phyloP scores from a whole-genome alignment of 305 asterid species.

The Fraxinus dipetala region DNA sequence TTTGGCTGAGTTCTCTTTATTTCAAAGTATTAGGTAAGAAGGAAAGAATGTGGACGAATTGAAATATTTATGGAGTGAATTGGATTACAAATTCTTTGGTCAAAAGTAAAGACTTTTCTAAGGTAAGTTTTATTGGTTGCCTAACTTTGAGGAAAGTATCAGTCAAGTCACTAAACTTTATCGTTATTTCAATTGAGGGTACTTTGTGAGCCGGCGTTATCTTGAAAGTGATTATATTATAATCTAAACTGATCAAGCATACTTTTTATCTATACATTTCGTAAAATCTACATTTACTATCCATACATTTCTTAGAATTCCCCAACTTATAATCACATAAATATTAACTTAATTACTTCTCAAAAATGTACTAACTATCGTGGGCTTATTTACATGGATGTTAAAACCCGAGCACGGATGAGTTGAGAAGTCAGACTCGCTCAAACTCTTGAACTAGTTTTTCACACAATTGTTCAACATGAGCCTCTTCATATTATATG shows the following conservation, averaged over 20 bases:
- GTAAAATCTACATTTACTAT: not conserved
- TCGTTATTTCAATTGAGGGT: not conserved
- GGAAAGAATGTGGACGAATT: not conserved
- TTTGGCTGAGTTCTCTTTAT: not conserved
- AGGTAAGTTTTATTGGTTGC: not conserved
- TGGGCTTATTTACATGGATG: not conserved
- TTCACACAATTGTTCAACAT: not conserved
- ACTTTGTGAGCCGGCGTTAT: not conserved
- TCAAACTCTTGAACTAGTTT: not conserved
- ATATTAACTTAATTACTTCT: not conserved
- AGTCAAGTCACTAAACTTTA: not conserved
- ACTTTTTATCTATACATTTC: too few species aligned
- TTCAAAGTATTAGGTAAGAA: constrained; percentile 2
- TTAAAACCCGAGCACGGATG: not conserved
- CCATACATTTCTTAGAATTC: not conserved
- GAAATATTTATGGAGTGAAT: not conserved
- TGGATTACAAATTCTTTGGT: not conserved
- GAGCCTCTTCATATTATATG: not conserved
- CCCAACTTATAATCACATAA: not conserved
- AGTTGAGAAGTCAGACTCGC: not conserved
- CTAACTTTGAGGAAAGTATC: not conserved
- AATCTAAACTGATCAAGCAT: not conserved
- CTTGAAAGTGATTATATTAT: too few species aligned
- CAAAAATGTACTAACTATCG: not conserved
- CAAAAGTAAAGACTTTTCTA: constrained; percentile 4